A percentile compares a stretch with the other conserved stretches of the same genome.
These are phyloP conservation scores for Nitzschia sp. DNA, from an alignment of 108 stramenopile genomes.

Conservation along the genomic window DNA sequence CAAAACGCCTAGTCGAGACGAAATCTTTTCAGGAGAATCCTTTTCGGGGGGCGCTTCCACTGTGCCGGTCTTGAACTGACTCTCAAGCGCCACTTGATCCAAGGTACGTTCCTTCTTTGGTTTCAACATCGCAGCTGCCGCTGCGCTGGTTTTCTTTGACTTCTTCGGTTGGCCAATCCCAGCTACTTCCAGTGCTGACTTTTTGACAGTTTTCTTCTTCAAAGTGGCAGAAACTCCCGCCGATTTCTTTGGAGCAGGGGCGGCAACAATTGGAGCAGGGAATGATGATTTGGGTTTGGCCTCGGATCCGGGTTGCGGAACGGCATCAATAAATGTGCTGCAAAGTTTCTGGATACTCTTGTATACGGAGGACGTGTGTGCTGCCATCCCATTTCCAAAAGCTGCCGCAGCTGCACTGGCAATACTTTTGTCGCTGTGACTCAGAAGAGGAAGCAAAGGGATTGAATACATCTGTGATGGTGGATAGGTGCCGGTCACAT, in stretches of 20 bases:
- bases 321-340: slow-evolving; percentile 67
- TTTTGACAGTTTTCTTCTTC: slow-evolving; percentile 58
- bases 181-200: slow-evolving; percentile 44
- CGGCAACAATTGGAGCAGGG: slow-evolving; percentile 1
- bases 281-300: slow-evolving; percentile 21
- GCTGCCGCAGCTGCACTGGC: slow-evolving; percentile 72
- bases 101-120: slow-evolving; percentile 75
- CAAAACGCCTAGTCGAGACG: slow-evolving; percentile 69
- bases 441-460: slow-evolving; percentile 74
- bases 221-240: slow-evolving; percentile 25
- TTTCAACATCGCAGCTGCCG: slow-evolving; percentile 56
- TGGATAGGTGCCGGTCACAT: slow-evolving; percentile 36
- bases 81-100: slow-evolving; percentile 61
- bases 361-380: slow-evolving; percentile 59
- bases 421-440: slow-evolving; percentile 53
- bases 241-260: slow-evolving; percentile 32
- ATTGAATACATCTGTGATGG: slow-evolving; percentile 82
- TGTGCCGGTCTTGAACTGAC: slow-evolving; percentile 57
- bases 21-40: slow-evolving; percentile 69
- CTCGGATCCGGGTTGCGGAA: slow-evolving; percentile 46
- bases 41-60: slow-evolving; percentile 51
- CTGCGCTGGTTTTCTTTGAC: slow-evolving; percentile 52
- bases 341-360: slow-evolving; percentile 69
- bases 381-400: slow-evolving; percentile 60
- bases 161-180: slow-evolving; percentile 70